Base-by-base conservation (phyloP, 2,329 filamentous ascomycete species). In the Xenoacremonium recifei region DNA sequence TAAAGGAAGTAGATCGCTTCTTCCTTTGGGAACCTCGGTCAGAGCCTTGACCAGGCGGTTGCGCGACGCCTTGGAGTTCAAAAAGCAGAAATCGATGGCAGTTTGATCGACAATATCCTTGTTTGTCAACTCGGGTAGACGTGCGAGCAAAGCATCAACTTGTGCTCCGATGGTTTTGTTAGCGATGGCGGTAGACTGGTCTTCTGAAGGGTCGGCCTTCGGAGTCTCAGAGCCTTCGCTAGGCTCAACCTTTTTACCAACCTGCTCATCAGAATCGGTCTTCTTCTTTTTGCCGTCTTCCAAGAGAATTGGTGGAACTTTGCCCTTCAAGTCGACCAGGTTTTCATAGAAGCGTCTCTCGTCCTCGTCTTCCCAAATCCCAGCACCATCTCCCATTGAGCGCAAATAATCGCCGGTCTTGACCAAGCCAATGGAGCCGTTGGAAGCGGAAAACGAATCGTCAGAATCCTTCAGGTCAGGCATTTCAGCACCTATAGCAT, bases 321-420 rank as follows among this genome's bases (percentile, higher is more conserved):
- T 95, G 54, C 95, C 93, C 61, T 95, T 96, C 13, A 99, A 72
- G 61, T 99, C 93, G 11, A 95, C 87, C 10, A 99, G 68, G 51
- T 96, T 97, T 71, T 99, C 93, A 68, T 99, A 99, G 64, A 99
- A 99, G 47, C 93, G 87, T 45, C 93, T 84, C 67, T 99, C 92
- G 40, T 99, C 93, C 60, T 99, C 93, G 56, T 99, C 93, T 69
- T 96, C 91, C 93, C 93, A 99, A 49, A 99, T 97, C 1, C 93
- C 93, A 18, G 91, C 80, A 16, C 90, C 91, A 45, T 97, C 92
- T 17, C 85, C 86, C 62, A 95, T 88, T 11, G 90, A 91, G 27
- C 89, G 86, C 29, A 97, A 74, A 59, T 96, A 97, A 55, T 97
- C 92, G 1, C 89, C 89, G 10, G 91, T 87, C 68, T 96, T 97